Percentiles rank a stretch among this genome's conserved stretches.
Evolutionary conservation across 1,139 yeast species (phyloP).

Genomic region (Diutina scorzettiae): DNA sequence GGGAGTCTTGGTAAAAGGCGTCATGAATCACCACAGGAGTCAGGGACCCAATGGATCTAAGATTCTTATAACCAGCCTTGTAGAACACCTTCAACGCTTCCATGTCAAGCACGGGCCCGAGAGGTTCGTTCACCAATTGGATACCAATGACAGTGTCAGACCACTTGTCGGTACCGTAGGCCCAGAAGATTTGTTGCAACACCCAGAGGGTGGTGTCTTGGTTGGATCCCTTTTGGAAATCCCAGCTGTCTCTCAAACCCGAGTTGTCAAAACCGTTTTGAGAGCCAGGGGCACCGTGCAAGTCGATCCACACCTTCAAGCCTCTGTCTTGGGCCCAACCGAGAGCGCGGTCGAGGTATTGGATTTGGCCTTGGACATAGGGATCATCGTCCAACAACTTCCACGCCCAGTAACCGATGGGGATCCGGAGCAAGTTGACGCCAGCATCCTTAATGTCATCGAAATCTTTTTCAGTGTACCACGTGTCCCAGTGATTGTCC

Average conservation of each 20-base stretch:
- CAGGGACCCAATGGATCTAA: slow-evolving; percentile 36
- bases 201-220: slow-evolving; percentile 41
- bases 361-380: slow-evolving; percentile 44
- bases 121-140: slow-evolving; percentile 82
- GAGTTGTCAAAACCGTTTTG: slow-evolving; percentile 92
- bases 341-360: slow-evolving; percentile 41
- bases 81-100: slow-evolving; percentile 40
- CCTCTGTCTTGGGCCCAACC: slow-evolving; percentile 40
- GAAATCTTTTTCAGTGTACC: slow-evolving; percentile 67
- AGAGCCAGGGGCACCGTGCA: slow-evolving; percentile 58
- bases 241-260: slow-evolving; percentile 57
- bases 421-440: slow-evolving; percentile 50
- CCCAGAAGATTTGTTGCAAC: slow-evolving; percentile 31
- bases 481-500: slow-evolving; percentile 64
- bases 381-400: slow-evolving; percentile 37
- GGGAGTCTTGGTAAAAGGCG: slow-evolving; percentile 45
- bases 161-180: slow-evolving; percentile 57
- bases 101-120: slow-evolving; percentile 58
- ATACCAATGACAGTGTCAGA: slow-evolving; percentile 72
- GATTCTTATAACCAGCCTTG: slow-evolving; percentile 38
- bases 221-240: slow-evolving; percentile 44
- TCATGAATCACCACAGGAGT: slow-evolving; percentile 57
- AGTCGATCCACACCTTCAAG: slow-evolving; percentile 48
- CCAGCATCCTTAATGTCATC: slow-evolving; percentile 34
- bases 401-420: slow-evolving; percentile 64